Evolutionary conservation across 1,284 basidiomycete species (phyloP).

Genomic region (Papiliotrema terrestris): DNA sequence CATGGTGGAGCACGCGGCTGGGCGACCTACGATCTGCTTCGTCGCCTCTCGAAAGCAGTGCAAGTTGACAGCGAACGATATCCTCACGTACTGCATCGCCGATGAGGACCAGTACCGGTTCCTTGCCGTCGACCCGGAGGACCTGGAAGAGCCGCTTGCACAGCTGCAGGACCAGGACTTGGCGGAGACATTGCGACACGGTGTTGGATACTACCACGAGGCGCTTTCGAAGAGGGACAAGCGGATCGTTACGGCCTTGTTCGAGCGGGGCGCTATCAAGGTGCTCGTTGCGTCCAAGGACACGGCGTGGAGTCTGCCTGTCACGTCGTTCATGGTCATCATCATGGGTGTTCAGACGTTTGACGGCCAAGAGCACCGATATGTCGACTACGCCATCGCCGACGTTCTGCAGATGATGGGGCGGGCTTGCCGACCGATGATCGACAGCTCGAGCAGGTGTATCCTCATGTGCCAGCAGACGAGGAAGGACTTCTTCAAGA

Average conservation of each 20-base stretch:
- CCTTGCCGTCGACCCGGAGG: conserved; percentile 80
- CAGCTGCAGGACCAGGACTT: conserved; percentile 75
- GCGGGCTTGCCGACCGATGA: conserved; percentile 79
- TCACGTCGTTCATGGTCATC: conserved; percentile 93
- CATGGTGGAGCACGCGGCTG: conserved; percentile 80
- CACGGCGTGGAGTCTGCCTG: conserved; percentile 90
- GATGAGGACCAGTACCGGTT: conserved; percentile 83
- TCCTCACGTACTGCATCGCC: conserved; percentile 82
- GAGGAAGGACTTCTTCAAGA: conserved; percentile 96
- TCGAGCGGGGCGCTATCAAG: conserved; percentile 91
- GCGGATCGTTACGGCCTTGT: conserved; percentile 87
- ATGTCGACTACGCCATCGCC: conserved; percentile 95
- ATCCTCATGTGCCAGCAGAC: conserved; percentile 97
- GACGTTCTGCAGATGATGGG: conserved; percentile 99
- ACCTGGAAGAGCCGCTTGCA: conserved; percentile 84
- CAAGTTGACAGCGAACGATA: conserved; percentile 85
- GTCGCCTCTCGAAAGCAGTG: conserved; percentile 93
- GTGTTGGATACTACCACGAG: conserved; percentile 95
- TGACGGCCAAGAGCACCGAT: conserved; percentile 94
- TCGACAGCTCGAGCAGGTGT: conserved; percentile 84
- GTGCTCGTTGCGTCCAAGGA: conserved; percentile 94
- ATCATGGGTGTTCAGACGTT: conserved; percentile 97
- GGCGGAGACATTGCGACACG: conserved; percentile 78
- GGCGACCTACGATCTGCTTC: conserved; percentile 86
- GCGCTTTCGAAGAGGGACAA: conserved; percentile 88